These are phyloP conservation scores for Blastocrithidia nonstop DNA, from an alignment of 208 protist species.

Conservation along the genomic window DNA sequence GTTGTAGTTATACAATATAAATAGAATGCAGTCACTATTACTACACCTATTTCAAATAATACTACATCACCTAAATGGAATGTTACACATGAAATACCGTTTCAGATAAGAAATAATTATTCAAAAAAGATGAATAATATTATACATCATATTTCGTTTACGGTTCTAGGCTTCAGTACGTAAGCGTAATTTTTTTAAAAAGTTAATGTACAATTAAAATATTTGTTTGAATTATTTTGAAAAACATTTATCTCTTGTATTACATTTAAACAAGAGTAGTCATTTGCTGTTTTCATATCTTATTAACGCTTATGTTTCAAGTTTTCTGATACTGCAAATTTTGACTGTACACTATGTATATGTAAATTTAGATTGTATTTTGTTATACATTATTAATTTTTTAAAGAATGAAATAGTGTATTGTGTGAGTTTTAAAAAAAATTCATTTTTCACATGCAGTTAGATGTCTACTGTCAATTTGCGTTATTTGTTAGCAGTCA, in stretches of 20 bases:
- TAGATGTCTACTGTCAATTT: too few species aligned
- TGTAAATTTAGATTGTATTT: neutral
- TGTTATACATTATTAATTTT: too few species aligned
- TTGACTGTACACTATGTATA: neutral
- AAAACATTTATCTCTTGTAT: neutral
- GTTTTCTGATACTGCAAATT: neutral
- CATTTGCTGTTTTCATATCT: conserved; percentile 5
- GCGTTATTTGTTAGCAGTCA: too few species aligned
- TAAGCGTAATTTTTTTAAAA: conserved; percentile 5
- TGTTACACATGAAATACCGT: conserved; percentile 48
- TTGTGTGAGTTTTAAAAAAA: too few species aligned
- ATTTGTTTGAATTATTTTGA: neutral
- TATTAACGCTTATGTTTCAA: too few species aligned
- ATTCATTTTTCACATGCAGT: too few species aligned
- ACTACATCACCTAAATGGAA: conserved; percentile 26
- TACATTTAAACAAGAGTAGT: neutral
- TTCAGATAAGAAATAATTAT: conserved; percentile 26
- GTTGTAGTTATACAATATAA: conserved; percentile 41
- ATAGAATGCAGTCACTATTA: conserved; percentile 35
- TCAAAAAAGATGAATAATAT: conserved; percentile 26
- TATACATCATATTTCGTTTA: conserved; percentile 45
- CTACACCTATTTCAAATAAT: conserved; percentile 26
- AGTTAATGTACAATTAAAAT: neutral
- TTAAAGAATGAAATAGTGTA: too few species aligned
- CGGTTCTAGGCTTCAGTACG: conserved; percentile 58